Percentiles rank a stretch among this genome's conserved stretches.
phyloP scores from a whole-genome alignment of 331 rosid genomes.

The Arachis monticola region DNA sequence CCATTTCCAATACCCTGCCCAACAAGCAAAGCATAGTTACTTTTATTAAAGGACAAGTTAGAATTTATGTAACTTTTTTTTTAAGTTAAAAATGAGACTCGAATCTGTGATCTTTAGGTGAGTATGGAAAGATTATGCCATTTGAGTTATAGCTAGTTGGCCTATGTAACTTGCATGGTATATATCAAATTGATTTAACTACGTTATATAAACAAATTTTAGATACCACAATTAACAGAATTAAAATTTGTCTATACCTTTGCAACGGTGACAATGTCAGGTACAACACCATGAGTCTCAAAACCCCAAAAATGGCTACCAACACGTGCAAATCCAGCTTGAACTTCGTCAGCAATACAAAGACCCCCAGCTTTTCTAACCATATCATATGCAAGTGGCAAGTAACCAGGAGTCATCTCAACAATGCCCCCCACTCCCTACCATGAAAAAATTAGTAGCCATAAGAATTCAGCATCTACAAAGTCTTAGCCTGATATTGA shows the following conservation, averaged over 20 bases:
- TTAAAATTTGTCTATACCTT: conserved; percentile 51
- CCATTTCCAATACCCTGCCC: conserved; percentile 95
- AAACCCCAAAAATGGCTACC: conserved; percentile 97
- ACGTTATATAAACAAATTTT: no score
- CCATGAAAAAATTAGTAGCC: conserved; percentile 8
- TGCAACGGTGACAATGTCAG: conserved; percentile 96
- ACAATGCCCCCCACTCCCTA: conserved; percentile 95
- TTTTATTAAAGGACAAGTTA: no score
- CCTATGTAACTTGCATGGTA: no score
- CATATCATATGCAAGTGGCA: conserved; percentile 62
- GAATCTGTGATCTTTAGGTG: no score
- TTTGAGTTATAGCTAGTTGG: no score
- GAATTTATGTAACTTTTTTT: no score
- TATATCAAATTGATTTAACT: no score
- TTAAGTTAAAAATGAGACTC: no score
- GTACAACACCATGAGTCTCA: conserved; percentile 85
- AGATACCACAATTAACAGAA: no score
- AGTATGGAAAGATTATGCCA: no score
- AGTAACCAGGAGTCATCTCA: conserved; percentile 93
- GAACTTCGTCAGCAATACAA: conserved; percentile 96
- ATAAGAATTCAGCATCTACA: not conserved
- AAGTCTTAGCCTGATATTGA: not conserved
- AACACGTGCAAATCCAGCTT: conserved; percentile 83
- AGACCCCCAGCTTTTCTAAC: conserved; percentile 89
- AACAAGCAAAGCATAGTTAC: not conserved